These are phyloP conservation scores for Clarireedia paspali DNA, from an alignment of 2,329 filamentous ascomycete genomes.

Conservation along the genomic window DNA sequence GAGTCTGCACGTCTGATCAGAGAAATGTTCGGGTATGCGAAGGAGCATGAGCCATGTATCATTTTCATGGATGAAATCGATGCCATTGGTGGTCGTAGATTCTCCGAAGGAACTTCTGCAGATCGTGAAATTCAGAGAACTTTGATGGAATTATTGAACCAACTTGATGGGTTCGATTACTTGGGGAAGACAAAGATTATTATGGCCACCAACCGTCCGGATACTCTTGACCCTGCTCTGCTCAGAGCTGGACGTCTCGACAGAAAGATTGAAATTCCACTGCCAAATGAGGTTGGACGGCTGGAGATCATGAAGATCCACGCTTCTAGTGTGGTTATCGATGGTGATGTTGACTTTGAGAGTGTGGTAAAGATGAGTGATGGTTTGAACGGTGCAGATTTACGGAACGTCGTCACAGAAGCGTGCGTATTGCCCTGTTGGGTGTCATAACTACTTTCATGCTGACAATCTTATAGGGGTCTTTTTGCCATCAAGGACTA, in stretches of 20 bases:
- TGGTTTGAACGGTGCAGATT: conserved; percentile 91
- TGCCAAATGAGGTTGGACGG: conserved; percentile 93
- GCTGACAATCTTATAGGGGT: conserved; percentile 49
- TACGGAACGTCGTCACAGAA: conserved; percentile 96
- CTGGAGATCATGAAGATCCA: conserved; percentile 99
- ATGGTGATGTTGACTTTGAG: conserved; percentile 97
- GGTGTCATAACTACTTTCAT: conserved; percentile 4
- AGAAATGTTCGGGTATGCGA: conserved; percentile 99
- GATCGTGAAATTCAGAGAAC: conserved; percentile 98
- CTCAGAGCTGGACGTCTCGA: conserved; percentile 89
- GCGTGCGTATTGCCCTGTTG: conserved; percentile 57
- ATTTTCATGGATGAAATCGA: conserved; percentile 99
- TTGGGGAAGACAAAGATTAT: conserved; percentile 99
- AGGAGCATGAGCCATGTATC: conserved; percentile 98
- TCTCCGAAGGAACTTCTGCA: conserved; percentile 94
- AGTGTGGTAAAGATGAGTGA: conserved; percentile 99
- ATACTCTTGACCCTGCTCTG: conserved; percentile 89
- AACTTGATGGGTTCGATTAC: conserved; percentile 98
- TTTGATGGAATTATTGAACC: conserved; percentile 96
- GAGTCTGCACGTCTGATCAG: conserved; percentile 94
- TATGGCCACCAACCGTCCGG: conserved; percentile 97
- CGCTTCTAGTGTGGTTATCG: conserved; percentile 73
- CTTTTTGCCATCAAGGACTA: conserved; percentile 98
- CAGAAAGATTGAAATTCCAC: conserved; percentile 93
- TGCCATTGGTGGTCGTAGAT: conserved; percentile 91